These are phyloP conservation scores for Tubosaeta sp. DNA, from an alignment of 768 basidiomycete genomes.

Conservation along the genomic window DNA sequence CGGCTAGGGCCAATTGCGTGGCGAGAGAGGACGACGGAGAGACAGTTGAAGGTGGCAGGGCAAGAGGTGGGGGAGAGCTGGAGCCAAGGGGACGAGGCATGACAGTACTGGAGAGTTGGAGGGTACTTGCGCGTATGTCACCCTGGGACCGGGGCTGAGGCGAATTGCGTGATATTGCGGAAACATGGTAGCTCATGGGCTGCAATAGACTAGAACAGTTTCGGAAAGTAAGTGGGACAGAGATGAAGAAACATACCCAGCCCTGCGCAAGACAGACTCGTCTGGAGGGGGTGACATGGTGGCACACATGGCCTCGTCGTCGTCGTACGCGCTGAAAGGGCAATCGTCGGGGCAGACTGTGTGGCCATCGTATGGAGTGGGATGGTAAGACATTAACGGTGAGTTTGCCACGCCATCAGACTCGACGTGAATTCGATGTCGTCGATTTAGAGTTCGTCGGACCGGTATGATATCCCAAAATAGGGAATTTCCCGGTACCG, in stretches of 20 bases:
- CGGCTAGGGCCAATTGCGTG: slow-evolving; percentile 13
- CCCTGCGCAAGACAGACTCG: slow-evolving; percentile 45
- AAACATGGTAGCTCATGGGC: slow-evolving; percentile 41
- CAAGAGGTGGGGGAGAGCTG: slow-evolving; percentile 1
- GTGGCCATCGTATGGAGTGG: neutral
- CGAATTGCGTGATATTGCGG: slow-evolving; percentile 18
- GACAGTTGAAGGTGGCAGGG: neutral
- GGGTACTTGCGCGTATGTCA: slow-evolving; percentile 61
- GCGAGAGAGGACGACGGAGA: slow-evolving; percentile 8
- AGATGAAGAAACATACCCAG: slow-evolving; percentile 42
- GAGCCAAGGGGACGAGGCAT: slow-evolving; percentile 20
- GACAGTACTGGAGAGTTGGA: slow-evolving; percentile 55
- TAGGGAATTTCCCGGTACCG: slow-evolving; percentile 4
- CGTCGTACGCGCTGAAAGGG: slow-evolving; percentile 5
- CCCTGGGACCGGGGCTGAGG: slow-evolving; percentile 50
- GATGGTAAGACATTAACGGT: slow-evolving; percentile 6
- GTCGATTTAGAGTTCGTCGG: neutral
- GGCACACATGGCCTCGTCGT: slow-evolving; percentile 11
- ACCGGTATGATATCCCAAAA: neutral
- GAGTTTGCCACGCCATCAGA: neutral
- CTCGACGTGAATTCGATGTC: neutral
- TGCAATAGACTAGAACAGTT: slow-evolving; percentile 49
- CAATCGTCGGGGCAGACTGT: neutral
- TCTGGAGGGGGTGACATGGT: slow-evolving; percentile 27
- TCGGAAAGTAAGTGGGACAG: neutral